Percentiles rank a stretch among this genome's conserved stretches.
Conservation (phyloP, 2,329 filamentous ascomycete species). For the Nothomitra cinnamomea region DNA sequence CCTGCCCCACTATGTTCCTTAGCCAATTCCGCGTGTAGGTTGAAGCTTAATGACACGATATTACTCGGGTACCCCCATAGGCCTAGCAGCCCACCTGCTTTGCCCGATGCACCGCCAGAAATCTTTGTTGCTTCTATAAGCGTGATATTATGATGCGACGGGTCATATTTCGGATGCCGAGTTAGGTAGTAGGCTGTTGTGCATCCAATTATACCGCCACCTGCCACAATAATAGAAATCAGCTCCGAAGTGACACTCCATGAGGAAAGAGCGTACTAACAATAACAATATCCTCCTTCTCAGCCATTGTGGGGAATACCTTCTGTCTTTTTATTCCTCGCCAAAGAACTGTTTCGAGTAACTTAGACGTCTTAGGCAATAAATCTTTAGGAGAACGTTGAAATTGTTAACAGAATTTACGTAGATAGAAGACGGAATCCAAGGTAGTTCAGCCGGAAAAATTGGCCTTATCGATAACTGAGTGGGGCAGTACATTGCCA, state of each 20-base stretch:
- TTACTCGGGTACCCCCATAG: constrained; percentile 9
- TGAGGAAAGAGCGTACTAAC: background rate
- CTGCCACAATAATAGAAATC: background rate
- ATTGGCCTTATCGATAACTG: too few relatives aligned
- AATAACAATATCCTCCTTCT: constrained; percentile 5
- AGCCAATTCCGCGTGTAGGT: constrained; percentile 7
- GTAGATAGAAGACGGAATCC: too few relatives aligned
- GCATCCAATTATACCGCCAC: constrained; percentile 7
- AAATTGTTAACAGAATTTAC: too few relatives aligned
- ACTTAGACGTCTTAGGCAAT: too few relatives aligned
- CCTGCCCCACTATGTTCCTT: constrained; percentile 7
- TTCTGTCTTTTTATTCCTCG: too few relatives aligned
- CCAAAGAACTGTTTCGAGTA: too few relatives aligned
- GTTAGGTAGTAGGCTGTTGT: constrained; percentile 8
- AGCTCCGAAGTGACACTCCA: background rate
- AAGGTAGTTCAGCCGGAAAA: too few relatives aligned
- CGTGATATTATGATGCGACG: constrained; percentile 2
- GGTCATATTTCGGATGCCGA: constrained; percentile 6
- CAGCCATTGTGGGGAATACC: background rate
- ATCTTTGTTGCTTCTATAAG: constrained; percentile 9
- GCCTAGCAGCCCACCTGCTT: constrained; percentile 10
- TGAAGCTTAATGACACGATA: constrained; percentile 9
- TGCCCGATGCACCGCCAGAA: constrained; percentile 9
- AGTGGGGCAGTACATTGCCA: too few relatives aligned
- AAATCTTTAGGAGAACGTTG: too few relatives aligned